Percentiles rank a stretch among this genome's conserved stretches.
These are phyloP conservation scores for Terfezia boudieri DNA, from an alignment of 495 filamentous ascomycete genomes.

Conservation along the genomic window DNA sequence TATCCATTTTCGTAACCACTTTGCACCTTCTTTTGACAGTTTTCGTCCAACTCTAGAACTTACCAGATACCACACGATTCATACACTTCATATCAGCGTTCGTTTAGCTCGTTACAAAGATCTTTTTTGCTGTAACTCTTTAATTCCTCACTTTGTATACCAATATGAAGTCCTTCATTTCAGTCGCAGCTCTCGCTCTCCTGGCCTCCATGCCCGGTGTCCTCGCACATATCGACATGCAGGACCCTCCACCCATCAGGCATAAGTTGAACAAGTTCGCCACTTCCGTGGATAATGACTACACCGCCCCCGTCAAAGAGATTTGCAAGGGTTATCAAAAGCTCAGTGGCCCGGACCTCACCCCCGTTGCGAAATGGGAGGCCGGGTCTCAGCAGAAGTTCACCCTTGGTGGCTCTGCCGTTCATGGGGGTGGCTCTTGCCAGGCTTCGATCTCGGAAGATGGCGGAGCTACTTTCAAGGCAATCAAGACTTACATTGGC, in stretches of 20 bases:
- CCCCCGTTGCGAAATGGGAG: not conserved
- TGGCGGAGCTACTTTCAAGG: conserved; percentile 24
- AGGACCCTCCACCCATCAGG: not conserved
- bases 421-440: conserved; percentile 72
- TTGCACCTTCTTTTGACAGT: too few relatives aligned
- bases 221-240: not conserved
- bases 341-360: not conserved
- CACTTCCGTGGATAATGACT: not conserved
- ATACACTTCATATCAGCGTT: too few relatives aligned
- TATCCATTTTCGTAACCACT: too few relatives aligned
- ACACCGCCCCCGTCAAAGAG: not conserved
- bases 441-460: conserved; percentile 70
- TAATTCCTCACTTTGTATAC: too few relatives aligned
- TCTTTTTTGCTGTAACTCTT: too few relatives aligned
- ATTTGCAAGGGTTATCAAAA: not conserved
- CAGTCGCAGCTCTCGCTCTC: not conserved
- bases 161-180: not conserved
- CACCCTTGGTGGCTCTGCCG: conserved; percentile 23
- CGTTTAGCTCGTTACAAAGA: too few relatives aligned
- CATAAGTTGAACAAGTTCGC: not conserved
- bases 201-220: not conserved
- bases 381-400: not conserved
- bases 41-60: too few relatives aligned
- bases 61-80: too few relatives aligned
- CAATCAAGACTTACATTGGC: conserved; percentile 39